A percentile compares a stretch with the other conserved stretches of the same genome.
Conservation (phyloP, 1,139 yeast genomes). For the Suhomyces taliae region DNA sequence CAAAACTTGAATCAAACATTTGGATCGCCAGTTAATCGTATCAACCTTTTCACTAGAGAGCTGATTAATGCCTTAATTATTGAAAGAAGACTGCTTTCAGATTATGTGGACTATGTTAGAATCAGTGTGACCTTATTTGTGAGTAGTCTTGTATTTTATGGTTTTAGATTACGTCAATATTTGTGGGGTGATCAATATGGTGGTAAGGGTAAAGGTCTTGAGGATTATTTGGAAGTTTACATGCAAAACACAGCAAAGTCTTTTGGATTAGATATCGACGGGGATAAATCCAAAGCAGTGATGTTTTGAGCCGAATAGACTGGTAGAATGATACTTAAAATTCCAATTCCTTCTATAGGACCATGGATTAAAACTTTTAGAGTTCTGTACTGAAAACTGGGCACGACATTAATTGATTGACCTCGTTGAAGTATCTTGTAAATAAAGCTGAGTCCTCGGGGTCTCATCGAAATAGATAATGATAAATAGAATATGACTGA, state of each 20-base stretch:
- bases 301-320: no score
- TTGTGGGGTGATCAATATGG: constrained; percentile 33
- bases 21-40: constrained; percentile 73
- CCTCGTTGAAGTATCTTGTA: no score
- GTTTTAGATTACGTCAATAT: constrained; percentile 42
- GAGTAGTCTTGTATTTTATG: constrained; percentile 45
- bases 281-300: no score
- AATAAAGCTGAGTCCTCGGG: no score
- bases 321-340: no score
- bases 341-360: no score
- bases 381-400: no score
- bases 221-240: constrained; percentile 47
- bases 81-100: constrained; percentile 18
- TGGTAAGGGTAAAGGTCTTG: constrained; percentile 41
- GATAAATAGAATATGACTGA: no score
- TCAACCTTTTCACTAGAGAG: constrained; percentile 59
- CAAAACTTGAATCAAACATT: constrained; percentile 65
- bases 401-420: no score
- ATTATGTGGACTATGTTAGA: constrained; percentile 27
- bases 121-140: constrained; percentile 39
- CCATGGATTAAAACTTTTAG: no score
- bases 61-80: constrained; percentile 38
- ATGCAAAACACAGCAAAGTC: constrained; percentile 43
- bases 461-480: no score
- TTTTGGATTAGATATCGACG: constrained; percentile 34